Conservation (phyloP, 83 land plant species). For the Thuja plicata region DNA sequence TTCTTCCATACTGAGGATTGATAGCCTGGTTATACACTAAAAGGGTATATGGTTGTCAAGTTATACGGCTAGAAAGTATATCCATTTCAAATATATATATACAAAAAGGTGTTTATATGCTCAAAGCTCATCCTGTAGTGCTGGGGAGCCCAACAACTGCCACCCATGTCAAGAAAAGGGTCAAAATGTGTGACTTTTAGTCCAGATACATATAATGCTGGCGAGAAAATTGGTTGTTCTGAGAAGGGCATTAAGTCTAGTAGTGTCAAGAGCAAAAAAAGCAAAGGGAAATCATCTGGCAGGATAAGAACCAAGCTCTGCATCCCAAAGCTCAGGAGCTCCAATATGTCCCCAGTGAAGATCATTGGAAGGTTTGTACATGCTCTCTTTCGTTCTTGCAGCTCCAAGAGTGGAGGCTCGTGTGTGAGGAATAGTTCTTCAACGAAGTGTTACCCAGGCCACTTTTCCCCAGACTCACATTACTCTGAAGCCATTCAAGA, state of each 20-base stretch:
- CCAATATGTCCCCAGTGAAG: constrained; percentile 27
- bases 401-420: constrained; percentile 18
- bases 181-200: constrained; percentile 12
- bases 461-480: constrained; percentile 36
- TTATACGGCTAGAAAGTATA: neutral
- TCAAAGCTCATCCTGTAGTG: neutral
- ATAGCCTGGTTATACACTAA: neutral
- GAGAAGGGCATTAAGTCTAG: neutral
- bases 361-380: constrained; percentile 32
- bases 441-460: constrained; percentile 38
- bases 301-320: neutral
- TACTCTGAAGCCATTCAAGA: constrained; percentile 55
- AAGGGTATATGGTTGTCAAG: neutral
- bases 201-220: constrained; percentile 1
- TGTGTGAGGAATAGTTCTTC: constrained; percentile 18
- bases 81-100: neutral
- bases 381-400: constrained; percentile 27
- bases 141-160: neutral
- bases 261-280: neutral
- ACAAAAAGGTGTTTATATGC: neutral
- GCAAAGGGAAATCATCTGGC: constrained; percentile 1
- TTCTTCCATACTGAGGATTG: neutral
- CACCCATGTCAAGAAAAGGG: constrained; percentile 15
- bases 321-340: constrained; percentile 11
- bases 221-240: neutral